These are phyloP conservation scores for Cladorrhinum sp. DNA, from an alignment of 2,329 filamentous ascomycete species.

Conservation along the genomic window DNA sequence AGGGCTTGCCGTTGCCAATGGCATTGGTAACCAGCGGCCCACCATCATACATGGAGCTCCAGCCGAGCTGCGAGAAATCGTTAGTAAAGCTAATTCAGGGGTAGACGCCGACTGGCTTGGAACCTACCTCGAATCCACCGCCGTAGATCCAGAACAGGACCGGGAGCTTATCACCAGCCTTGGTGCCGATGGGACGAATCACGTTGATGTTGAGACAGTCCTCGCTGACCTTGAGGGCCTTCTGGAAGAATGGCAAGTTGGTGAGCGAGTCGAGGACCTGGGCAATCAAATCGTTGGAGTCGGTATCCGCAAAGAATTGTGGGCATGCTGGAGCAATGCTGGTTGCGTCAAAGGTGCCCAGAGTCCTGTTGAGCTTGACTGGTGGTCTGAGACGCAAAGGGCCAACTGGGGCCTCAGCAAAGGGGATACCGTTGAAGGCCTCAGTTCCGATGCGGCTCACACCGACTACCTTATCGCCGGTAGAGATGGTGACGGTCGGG, in stretches of 20 bases:
- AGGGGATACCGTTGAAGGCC: constrained; percentile 72
- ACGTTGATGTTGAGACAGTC: constrained; percentile 64
- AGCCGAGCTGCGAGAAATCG: constrained; percentile 39
- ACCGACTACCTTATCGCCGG: constrained; percentile 54
- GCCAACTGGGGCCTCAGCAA: constrained; percentile 66
- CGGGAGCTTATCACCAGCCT: constrained; percentile 54
- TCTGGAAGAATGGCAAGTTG: constrained; percentile 57
- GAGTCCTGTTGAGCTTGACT: constrained; percentile 50
- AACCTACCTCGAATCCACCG: constrained; percentile 54
- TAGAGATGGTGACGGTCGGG: constrained; percentile 52
- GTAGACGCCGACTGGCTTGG: background rate
- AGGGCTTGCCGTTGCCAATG: constrained; percentile 53
- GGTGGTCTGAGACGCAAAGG: constrained; percentile 67
- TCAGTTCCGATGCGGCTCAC: constrained; percentile 51
- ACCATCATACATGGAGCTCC: constrained; percentile 51
- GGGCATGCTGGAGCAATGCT: constrained; percentile 62
- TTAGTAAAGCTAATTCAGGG: constrained; percentile 10
- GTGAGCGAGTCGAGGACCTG: constrained; percentile 48
- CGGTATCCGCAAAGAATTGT: constrained; percentile 63
- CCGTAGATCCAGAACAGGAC: constrained; percentile 71
- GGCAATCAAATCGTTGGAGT: constrained; percentile 37
- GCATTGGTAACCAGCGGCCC: constrained; percentile 45
- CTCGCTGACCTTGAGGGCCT: constrained; percentile 52
- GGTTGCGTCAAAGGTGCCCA: constrained; percentile 62
- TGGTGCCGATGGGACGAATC: constrained; percentile 55